Evolutionary conservation across 192 early-diverging fungal species (phyloP), one percentile per base, ranked within the genome.

Genomic region (Thoreauomyces humboldtii): DNA sequence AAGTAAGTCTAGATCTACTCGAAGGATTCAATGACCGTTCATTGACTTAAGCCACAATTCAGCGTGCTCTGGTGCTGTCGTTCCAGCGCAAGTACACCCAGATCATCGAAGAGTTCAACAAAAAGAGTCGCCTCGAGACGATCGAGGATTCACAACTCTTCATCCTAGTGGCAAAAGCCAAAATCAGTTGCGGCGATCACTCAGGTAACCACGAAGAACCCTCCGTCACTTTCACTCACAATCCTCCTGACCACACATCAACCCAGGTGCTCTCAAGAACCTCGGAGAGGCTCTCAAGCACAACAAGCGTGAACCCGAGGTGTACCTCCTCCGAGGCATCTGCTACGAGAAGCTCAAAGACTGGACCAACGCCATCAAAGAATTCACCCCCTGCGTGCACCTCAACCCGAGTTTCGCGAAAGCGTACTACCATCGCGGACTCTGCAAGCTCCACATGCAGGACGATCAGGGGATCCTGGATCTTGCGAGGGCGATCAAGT

Each of bases 51-150:
- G 38, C 9, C 38, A 9, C 11, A 41, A 41, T 48, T 22, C 31
- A 29, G 41, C 47, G 82, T 12, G 66, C 74, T 0, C 38, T 84
- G 5, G 74, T 84, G 34, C 55, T 84, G 38, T 84, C 79, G 1
- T 84, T 84, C 65, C 82, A 81, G 42, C 61, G 79, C 7, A 77
- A 79, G 57, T 84, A 79, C 60, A 19, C 43, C 14, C 82, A 84
- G 43, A 77, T 84, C 32, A 79, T 81, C 31, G 47, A 71, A 14
- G 82, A 84, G 37, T 84, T 77, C 65, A 72, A 75, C 14, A 57
- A 79, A 41, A 32, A 69, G 28, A 73, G 66, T n/a, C 60, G 68
- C 38, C 56, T 72, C 27, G 72, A 72, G 42, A 65, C 37, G 12
- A 54, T 77, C 36, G 79, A 81, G 12, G 79, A 81, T 65, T 60